Evolutionary conservation across 371 early-diverging fungal genomes (phyloP).

Genomic region (Mortierella sp.): DNA sequence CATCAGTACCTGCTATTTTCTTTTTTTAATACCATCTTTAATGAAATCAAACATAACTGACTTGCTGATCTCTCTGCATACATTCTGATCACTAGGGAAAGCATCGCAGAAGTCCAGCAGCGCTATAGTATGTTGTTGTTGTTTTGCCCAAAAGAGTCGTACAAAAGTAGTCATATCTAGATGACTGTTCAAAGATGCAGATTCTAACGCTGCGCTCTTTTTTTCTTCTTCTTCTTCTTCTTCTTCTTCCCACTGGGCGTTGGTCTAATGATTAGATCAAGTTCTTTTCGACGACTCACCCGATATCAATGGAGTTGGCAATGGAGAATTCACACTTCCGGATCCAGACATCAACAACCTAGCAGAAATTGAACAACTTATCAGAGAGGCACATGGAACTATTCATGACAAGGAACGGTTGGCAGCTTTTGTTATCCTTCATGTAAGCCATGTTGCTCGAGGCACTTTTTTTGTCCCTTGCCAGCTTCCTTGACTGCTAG

Average conservation of each 20-base stretch:
- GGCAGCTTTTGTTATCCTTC: conserved; percentile 57
- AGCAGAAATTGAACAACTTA: conserved; percentile 63
- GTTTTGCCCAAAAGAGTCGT: no score
- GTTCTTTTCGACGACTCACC: conserved; percentile 49
- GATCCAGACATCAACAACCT: conserved; percentile 72
- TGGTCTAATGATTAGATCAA: conserved; percentile 19
- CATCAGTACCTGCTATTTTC: no score
- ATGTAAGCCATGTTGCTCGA: conserved; percentile 47
- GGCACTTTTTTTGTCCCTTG: not conserved
- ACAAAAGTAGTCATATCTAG: no score
- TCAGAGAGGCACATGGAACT: conserved; percentile 58
- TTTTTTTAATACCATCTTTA: no score
- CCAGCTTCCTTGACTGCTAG: no score
- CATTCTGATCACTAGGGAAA: conserved; percentile 51
- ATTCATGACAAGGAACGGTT: conserved; percentile 62
- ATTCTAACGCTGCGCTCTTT: no score
- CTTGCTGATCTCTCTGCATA: not conserved
- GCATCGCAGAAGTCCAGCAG: conserved; percentile 54
- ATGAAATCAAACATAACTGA: no score
- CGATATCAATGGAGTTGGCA: conserved; percentile 40
- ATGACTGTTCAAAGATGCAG: not conserved
- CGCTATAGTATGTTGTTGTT: conserved; percentile 34
- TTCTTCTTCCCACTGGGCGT: no score
- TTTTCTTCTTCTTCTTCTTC: not conserved
- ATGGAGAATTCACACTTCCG: conserved; percentile 60